Percentiles rank a stretch among this genome's conserved stretches.
Conservation (phyloP, 495 filamentous ascomycete genomes). For the Hyphodiscus hymeniophilus region DNA sequence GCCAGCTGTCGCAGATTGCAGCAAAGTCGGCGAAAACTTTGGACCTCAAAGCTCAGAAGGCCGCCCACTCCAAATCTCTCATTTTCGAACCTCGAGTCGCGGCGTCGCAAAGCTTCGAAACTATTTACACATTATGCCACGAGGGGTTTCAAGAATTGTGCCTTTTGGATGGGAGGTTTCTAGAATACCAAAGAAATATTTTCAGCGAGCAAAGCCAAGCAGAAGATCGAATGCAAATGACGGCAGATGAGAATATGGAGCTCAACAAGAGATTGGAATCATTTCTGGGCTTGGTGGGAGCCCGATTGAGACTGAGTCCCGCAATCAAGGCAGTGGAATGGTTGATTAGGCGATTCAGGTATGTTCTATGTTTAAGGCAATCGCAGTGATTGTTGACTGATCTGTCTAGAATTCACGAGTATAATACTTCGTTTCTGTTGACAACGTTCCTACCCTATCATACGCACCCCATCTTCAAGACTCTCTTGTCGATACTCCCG, state of each 20-base stretch:
- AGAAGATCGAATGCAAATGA: slow-evolving; percentile 81
- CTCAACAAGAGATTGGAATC: slow-evolving; percentile 68
- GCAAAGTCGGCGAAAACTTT: slow-evolving; percentile 69
- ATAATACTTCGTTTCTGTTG: slow-evolving; percentile 72
- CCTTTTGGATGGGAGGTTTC: slow-evolving; percentile 68
- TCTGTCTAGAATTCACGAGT: slow-evolving; percentile 66
- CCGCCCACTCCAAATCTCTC: slow-evolving; percentile 81
- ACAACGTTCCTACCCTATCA: slow-evolving; percentile 91
- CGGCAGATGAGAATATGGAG: slow-evolving; percentile 65
- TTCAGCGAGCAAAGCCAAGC: slow-evolving; percentile 89
- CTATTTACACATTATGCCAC: slow-evolving; percentile 73
- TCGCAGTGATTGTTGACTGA: background rate
- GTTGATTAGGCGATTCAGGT: slow-evolving; percentile 89
- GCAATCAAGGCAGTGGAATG: slow-evolving; percentile 89
- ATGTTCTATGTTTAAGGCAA: slow-evolving; percentile 19
- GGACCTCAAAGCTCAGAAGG: slow-evolving; percentile 82
- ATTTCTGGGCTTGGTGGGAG: slow-evolving; percentile 71
- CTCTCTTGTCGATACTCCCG: slow-evolving; percentile 76
- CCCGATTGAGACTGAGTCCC: slow-evolving; percentile 71
- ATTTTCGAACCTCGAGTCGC: slow-evolving; percentile 81
- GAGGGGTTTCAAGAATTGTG: slow-evolving; percentile 91
- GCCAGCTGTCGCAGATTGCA: slow-evolving; percentile 74
- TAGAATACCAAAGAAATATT: slow-evolving; percentile 56
- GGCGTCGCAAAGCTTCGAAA: slow-evolving; percentile 77
- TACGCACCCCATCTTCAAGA: slow-evolving; percentile 67